These are phyloP conservation scores for Prunus salicina DNA, from an alignment of 306 rosid species.

Conservation along the genomic window DNA sequence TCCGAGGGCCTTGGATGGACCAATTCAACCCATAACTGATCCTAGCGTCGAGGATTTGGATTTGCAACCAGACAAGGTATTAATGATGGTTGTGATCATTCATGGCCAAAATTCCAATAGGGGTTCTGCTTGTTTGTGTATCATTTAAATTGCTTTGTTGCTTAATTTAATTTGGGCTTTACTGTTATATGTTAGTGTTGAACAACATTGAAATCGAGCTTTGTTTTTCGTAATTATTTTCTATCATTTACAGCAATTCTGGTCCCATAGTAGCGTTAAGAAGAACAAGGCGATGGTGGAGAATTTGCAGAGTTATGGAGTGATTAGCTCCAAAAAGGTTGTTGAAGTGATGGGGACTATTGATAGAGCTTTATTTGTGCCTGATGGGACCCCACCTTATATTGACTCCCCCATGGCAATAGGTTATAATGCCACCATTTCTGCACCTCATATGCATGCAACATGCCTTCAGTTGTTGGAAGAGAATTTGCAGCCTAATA, in stretches of 20 bases:
- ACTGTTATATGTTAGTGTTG: not conserved
- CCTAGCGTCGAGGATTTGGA: slow-evolving; percentile 15
- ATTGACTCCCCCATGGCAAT: slow-evolving; percentile 78
- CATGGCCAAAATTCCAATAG: not conserved
- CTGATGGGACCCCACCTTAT: slow-evolving; percentile 60
- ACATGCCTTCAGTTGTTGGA: slow-evolving; percentile 86
- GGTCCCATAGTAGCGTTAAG: slow-evolving; percentile 53
- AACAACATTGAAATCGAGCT: not conserved
- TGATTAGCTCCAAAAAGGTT: slow-evolving; percentile 59
- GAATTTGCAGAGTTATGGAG: slow-evolving; percentile 62
- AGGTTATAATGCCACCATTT: slow-evolving; percentile 90
- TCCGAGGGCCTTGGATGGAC: not conserved
- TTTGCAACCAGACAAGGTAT: not conserved
- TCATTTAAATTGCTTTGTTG: not conserved
- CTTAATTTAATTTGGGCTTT: not conserved
- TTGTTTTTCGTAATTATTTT: not conserved
- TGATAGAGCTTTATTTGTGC: slow-evolving; percentile 82
- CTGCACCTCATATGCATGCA: slow-evolving; percentile 99
- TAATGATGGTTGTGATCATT: not conserved
- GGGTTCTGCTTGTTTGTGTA: not conserved
- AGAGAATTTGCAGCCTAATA: slow-evolving; percentile 79
- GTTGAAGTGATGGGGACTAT: slow-evolving; percentile 70
- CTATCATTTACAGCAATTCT: slow-evolving; percentile 48
- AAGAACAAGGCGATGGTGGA: slow-evolving; percentile 84
- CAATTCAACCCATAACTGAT: not conserved